Base-by-base conservation (phyloP, 352 stramenopile genomes). In the Phytophthora idaei region DNA sequence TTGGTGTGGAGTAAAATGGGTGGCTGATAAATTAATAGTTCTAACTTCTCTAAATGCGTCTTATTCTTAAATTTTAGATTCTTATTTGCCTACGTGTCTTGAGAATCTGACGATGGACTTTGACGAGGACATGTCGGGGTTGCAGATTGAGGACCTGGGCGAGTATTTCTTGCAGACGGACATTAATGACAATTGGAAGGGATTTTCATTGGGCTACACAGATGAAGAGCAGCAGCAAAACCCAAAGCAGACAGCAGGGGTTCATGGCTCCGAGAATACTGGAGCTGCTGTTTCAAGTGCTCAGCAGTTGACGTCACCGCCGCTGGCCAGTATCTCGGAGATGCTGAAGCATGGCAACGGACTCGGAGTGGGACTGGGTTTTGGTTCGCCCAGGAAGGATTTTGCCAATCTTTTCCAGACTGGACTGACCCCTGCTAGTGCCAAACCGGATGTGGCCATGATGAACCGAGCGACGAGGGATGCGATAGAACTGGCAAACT, bases 121-220 rank as follows among this genome's bases (percentile, higher is more conserved):
- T 60, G 78, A 90, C 44, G 80, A 87, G 29, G 83, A 92, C 55
- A 87, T 92, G 78, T 88, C 75, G 31, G 74, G 76, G 14, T 69
- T 92, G 51, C 83, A 90, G 61, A 92, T 92, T 55, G 83, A 92
- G 56, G 83, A 92, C 52, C 53, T 92, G 51, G 83, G 81, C 64
- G 77, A 89, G 52, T 90, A 89, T 71, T 85, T 92, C 57, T 64
- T 88, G 54, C 81, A 87, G 37, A 76, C 74, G 9, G 83, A 89
- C 45, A 73, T 79, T 32, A 74, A 74, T 46, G 81, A 92, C 52
- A 85, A 76, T 46, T 90, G 81, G 81, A 92, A 90, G 44, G 80
- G 81, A 14, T 88, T 92, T 63, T 85, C 77, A 27, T 71, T 92
- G 15, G 81, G 78, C 25, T 92, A 92, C 51, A 73, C 70, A 1